Base-by-base conservation (phyloP, 2,329 filamentous ascomycete species). In the Shiraia bambusicola region DNA sequence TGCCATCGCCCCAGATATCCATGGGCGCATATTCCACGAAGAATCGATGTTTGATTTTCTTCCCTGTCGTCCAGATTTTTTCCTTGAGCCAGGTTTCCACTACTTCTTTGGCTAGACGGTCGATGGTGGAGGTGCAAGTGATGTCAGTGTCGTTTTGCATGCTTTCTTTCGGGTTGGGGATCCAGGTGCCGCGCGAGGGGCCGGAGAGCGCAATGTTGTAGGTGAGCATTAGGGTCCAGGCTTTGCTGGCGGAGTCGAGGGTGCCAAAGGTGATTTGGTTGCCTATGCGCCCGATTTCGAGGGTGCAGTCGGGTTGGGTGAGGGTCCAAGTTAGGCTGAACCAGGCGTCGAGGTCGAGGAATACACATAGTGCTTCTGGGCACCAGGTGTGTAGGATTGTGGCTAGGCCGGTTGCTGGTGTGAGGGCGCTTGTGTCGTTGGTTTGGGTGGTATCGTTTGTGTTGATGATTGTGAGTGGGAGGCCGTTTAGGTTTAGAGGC, bases 1-100 rank as follows among this genome's bases (percentile, higher is more conserved):
- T 58, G 2, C 56, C 56, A 27, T 59, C 56, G 10, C 53, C 51
- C 39, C 56, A 59, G 26, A 57, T 40, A 19, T 59, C 56, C 56
- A 59, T 59, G 0, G 56, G 52, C 27, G 52, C 56, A 28, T 59
- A 59, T 25, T 59, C 56, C 26, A 59, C 35, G 10, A 45, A 49
- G 9, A 58, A 57, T 7, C 31, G 24, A 24, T 59, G 56, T 11
- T 44, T 46, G 7, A 56, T 37, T 9, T 45, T 45, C 26, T 52
- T 56, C 1, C 45, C 42, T 2, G 52, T 52, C 4, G 50, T 45
- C 56, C 56, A 58, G 12, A 42, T 39, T 37, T 38, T 49, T 6
- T 42, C 16, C 1, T 11, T 2, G 1, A 54, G 25, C 5, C 51
- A 22, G 17, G 37, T 17, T 8, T 12, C 33, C 3, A 28, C 42